phyloP scores from a whole-genome alignment of 1,284 basidiomycete species.

The Neonothopanus nambi region DNA sequence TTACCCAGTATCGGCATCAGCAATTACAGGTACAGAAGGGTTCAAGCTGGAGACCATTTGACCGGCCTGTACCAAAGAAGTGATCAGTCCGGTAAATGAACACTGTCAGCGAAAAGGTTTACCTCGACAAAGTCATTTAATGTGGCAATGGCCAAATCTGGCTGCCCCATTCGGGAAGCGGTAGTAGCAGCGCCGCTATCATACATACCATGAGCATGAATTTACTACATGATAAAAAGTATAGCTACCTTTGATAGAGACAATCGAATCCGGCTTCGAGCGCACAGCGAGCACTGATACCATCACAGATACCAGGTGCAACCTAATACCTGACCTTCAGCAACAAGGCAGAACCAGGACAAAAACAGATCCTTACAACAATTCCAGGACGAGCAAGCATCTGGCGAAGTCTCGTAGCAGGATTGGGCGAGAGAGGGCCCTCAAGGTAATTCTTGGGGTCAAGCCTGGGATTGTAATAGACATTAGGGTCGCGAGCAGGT shows the following conservation, averaged over 20 bases:
- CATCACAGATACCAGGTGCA: conserved; percentile 80
- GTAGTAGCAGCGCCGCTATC: conserved; percentile 61
- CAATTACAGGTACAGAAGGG: conserved; percentile 70
- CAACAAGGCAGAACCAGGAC: neutral
- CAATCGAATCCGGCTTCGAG: conserved; percentile 77
- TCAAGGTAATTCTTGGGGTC: conserved; percentile 71
- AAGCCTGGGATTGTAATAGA: conserved; percentile 58
- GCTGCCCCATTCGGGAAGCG: conserved; percentile 70
- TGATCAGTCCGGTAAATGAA: no score
- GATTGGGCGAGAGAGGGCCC: conserved; percentile 64
- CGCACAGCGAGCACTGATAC: conserved; percentile 78
- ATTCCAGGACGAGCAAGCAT: conserved; percentile 77
- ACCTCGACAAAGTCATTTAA: conserved; percentile 75
- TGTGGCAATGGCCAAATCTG: conserved; percentile 81
- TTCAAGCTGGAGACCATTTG: conserved; percentile 68
- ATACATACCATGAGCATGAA: neutral
- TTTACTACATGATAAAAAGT: neutral
- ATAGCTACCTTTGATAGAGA: conserved; percentile 60
- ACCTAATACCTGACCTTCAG: conserved; percentile 37
- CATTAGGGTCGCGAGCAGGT: conserved; percentile 6
- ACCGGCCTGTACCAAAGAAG: conserved; percentile 35
- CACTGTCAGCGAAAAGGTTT: conserved; percentile 14
- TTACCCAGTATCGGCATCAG: conserved; percentile 79
- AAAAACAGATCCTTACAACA: conserved; percentile 55
- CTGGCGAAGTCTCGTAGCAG: conserved; percentile 72